Conservation (phyloP, 2,329 filamentous ascomycete genomes). For the Xylaria sp. region DNA sequence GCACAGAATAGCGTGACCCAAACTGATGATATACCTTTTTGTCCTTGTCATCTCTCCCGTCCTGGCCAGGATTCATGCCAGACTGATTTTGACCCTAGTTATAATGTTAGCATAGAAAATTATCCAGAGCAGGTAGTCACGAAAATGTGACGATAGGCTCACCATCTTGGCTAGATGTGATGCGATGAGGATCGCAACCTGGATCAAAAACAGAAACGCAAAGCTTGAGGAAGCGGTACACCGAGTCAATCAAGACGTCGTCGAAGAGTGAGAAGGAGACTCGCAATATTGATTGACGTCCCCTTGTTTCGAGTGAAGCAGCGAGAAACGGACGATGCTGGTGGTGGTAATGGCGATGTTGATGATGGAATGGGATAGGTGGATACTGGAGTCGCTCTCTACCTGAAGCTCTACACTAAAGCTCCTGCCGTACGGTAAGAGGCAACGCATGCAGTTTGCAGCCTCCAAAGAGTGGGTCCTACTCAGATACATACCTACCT, state of each 20-base stretch:
- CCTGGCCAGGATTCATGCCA: slow-evolving; percentile 80
- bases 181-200: slow-evolving; percentile 33
- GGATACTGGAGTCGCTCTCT: too few relatives aligned
- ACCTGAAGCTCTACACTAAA: too few relatives aligned
- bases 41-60: slow-evolving; percentile 86
- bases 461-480: slow-evolving; percentile 23
- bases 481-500: background rate
- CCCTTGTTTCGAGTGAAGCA: background rate
- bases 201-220: slow-evolving; percentile 14
- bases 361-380: background rate
- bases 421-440: slow-evolving; percentile 23
- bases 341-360: slow-evolving; percentile 4
- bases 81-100: slow-evolving; percentile 85
- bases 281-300: background rate
- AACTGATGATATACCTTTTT: slow-evolving; percentile 95
- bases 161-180: slow-evolving; percentile 45
- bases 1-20: too few relatives aligned
- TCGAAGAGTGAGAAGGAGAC: background rate
- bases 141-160: slow-evolving; percentile 18
- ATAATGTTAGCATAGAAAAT: slow-evolving; percentile 28
- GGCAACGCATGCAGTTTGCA: slow-evolving; percentile 42
- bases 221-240: background rate
- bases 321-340: slow-evolving; percentile 3
- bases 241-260: background rate
- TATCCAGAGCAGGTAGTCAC: background rate